Base-by-base conservation (phyloP, 345 rosid genomes). In the Zanthoxylum bungeanum region DNA sequence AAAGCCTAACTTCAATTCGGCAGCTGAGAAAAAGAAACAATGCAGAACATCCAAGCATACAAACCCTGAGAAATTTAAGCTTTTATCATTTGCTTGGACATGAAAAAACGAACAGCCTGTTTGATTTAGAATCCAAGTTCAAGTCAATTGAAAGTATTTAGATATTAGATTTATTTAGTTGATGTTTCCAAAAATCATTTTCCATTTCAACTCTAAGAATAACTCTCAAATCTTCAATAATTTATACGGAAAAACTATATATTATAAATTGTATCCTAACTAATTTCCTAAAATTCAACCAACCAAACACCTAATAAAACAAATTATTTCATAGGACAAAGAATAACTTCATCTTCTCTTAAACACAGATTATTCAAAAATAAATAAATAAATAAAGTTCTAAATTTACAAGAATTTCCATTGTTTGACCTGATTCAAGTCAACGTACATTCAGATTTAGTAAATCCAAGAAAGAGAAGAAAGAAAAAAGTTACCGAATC, bases 401-500 rank as follows among this genome's bases (percentile, higher is more conserved):
- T 16, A 55, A 27, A 25, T 1, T 24, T 12, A 27, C 11, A 58
- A 58, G 39, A 57, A 3, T 16, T 57, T 14, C 19, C 55, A 1
- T n/a, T n/a, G 55, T 21, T 34, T 60, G 30, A 37, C 28, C 28
- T 16, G 24, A 22, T 37, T 28, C 7, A 8, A 44, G 25, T 17
- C 36, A 46, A 64, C 24, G 5, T 3, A 44, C 14, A 25, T 19
- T 9, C 33, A 42, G 67, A 40, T 44, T 27, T 19, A 46, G 49
- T 2, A 40, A 16, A 64, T 46, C 55, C 53, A 68, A 4, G 49
- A 5, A 19, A 39, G 21, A 49, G 5, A 19, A 0, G 22, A 17
- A 21, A n/a, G 33, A 34, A 24, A 50, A 37, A 11, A 25, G 60
- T 39, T 84, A 94, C 98, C 76, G 93, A 77, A 39, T 90, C 97